Conservation (phyloP, 495 filamentous ascomycete species). For the Usnea hakonensis region DNA sequence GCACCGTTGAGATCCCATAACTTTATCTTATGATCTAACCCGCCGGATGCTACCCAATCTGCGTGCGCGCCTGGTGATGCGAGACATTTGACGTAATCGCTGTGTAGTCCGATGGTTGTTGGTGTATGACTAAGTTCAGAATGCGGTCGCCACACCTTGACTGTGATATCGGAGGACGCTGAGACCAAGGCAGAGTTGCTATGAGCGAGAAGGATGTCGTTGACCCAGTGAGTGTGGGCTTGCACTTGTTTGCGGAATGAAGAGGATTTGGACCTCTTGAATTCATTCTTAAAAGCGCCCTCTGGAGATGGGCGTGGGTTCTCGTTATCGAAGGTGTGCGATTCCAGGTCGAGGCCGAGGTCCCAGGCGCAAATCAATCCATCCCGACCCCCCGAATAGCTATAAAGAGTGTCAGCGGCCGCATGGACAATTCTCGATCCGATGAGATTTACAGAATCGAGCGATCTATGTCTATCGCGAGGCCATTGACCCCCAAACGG, state of each 20-base stretch:
- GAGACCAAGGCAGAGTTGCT: conserved; percentile 81
- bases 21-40: conserved; percentile 82
- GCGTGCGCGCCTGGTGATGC: conserved; percentile 64
- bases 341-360: conserved; percentile 53
- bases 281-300: conserved; percentile 3
- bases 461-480: conserved; percentile 76
- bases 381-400: conserved; percentile 93
- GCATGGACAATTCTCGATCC: conserved; percentile 1
- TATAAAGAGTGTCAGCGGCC: conserved; percentile 32
- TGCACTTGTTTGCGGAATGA: conserved; percentile 87
- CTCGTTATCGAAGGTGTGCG: conserved; percentile 31
- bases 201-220: conserved; percentile 83
- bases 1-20: conserved; percentile 88
- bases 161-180: conserved; percentile 89
- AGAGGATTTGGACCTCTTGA: conserved; percentile 34
- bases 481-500: conserved; percentile 86
- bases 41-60: conserved; percentile 94
- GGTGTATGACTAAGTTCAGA: conserved; percentile 59
- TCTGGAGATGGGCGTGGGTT: conserved; percentile 28
- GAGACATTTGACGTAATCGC: conserved; percentile 91
- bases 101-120: conserved; percentile 81
- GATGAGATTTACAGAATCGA: conserved; percentile 69
- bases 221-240: conserved; percentile 98
- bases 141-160: conserved; percentile 90
- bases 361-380: conserved; percentile 96